Evolutionary conservation across 306 rosid species (phyloP).

Genomic region (Morella rubra): DNA sequence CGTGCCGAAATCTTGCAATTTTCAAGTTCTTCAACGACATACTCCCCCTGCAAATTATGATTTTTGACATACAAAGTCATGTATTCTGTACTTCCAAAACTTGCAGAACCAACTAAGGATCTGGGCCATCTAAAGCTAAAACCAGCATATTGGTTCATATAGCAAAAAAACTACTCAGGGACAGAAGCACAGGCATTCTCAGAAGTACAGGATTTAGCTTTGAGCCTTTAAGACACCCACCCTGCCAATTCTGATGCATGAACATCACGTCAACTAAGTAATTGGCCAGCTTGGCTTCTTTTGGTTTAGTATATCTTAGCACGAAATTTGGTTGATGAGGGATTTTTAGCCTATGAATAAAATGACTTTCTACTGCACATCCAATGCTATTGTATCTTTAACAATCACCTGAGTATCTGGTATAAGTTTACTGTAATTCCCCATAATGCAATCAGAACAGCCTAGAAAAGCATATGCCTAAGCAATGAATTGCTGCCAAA

Average conservation of each 20-base stretch:
- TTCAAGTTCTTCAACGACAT: constrained; percentile 47
- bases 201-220: neutral
- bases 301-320: neutral
- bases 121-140: constrained; percentile 18
- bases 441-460: neutral
- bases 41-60: constrained; percentile 47
- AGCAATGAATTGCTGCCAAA: neutral
- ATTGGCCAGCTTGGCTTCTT: neutral
- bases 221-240: neutral
- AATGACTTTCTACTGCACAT: neutral
- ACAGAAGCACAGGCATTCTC: neutral
- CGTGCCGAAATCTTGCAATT: constrained; percentile 47
- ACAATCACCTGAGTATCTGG: neutral
- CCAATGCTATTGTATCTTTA: neutral
- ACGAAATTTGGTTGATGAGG: neutral
- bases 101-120: constrained; percentile 13
- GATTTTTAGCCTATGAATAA: neutral
- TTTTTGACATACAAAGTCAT: constrained; percentile 10
- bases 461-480: neutral
- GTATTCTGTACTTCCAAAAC: neutral
- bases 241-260: neutral
- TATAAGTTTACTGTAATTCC: neutral
- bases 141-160: neutral
- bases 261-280: neutral
- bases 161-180: neutral